Evolutionary conservation across 169 alveolate genomes (phyloP).

Genomic region (Miamiensis avidus): DNA sequence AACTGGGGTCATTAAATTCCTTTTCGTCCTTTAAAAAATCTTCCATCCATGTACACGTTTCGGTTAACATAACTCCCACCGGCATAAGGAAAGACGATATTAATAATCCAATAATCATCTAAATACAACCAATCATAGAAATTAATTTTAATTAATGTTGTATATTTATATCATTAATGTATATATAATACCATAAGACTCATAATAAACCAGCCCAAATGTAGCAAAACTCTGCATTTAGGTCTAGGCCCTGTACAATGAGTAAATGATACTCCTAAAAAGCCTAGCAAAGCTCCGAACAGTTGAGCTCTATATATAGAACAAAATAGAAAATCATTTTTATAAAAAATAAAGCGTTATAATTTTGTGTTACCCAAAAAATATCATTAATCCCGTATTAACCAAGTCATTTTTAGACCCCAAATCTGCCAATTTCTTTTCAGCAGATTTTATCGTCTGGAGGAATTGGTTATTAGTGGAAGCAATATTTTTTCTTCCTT

Average conservation of each 20-base stretch:
- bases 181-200: background rate
- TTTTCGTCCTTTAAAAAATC: background rate
- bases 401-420: background rate
- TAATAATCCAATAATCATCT: background rate
- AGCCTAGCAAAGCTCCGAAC: background rate
- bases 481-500: too few species aligned
- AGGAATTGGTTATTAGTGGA: too few species aligned
- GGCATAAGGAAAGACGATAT: background rate
- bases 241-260: background rate
- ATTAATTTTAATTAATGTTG: too few species aligned
- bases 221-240: background rate
- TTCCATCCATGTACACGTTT: background rate
- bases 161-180: too few species aligned
- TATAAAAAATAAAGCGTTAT: too few species aligned
- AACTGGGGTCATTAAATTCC: background rate
- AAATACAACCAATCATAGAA: too few species aligned
- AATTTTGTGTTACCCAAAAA: background rate
- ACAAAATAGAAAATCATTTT: too few species aligned
- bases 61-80: background rate
- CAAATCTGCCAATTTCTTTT: background rate
- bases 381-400: background rate
- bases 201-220: background rate
- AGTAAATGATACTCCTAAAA: background rate
- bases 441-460: too few species aligned
- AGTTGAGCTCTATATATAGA: background rate